Base-by-base conservation (phyloP, 495 filamentous ascomycete genomes). In the Penicillium manginii region DNA sequence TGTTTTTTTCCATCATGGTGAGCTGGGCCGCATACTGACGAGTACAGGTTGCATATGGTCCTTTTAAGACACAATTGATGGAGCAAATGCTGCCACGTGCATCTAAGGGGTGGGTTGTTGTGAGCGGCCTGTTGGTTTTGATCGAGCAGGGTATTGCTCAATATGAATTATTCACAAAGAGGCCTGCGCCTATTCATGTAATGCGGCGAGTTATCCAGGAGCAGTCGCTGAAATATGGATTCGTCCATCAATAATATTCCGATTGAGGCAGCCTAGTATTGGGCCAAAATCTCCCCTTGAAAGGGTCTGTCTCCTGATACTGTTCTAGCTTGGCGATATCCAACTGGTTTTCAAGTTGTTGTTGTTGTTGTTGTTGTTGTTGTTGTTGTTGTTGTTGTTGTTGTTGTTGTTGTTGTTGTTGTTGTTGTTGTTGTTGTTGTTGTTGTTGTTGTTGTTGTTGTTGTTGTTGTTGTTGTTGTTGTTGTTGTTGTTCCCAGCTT, bases 121-220 rank as follows among this genome's bases (percentile, higher is more conserved):
- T 91, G 39, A 86, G 90, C 62, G 88, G 88, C 2, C 66, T 90
- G 11, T 86, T 86, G 58, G 80, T 91, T 2, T 74, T 92, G 9
- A 78, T 83, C 4, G 88, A 91, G 69, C 88, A 90, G 75, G 88
- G 86, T 5, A 87, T 87, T 71, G 86, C 87, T 45, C 87, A 88
- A 35, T 92, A 89, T 68, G 88, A 91, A 65, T 66, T 91, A n/a
- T 88, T 91, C 71, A 88, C 87, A 0, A 86, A 86, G 3, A 73
- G 88, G 32, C 80, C 86, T 69, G 88, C 88, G 10, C 89, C 88
- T 0, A 79, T 85, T 54, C 77, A 81, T 58, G 61, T 87, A 5
- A 92, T 91, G 87, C 59, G 60, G 22, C 61, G 50, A 21, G 59
- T 52, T n/a, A 53, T 72, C 17, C 57, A 42, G 26, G 67, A 65